Percentiles rank a stretch among this genome's conserved stretches.
phyloP scores from a whole-genome alignment of 768 basidiomycete genomes.

The Austroboletus festivus region DNA sequence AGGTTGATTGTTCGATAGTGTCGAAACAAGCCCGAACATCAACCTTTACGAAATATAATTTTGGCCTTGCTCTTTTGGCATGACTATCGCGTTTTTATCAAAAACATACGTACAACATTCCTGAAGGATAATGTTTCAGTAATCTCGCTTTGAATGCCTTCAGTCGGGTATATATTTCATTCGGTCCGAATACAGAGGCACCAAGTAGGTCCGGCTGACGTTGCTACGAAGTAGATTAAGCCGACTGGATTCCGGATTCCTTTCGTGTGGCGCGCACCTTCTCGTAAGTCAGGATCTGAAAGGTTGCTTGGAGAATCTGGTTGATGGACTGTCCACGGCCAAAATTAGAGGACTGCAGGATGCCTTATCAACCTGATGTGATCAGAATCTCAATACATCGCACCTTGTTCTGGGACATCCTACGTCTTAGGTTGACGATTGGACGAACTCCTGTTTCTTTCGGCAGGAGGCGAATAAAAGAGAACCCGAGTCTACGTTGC shows the following conservation, averaged over 20 bases:
- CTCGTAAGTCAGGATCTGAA: constrained; percentile 85
- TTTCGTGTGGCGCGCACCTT: constrained; percentile 46
- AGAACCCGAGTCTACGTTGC: constrained; percentile 76
- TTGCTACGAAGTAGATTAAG: constrained; percentile 42
- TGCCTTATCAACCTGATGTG: not conserved
- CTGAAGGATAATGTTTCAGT: constrained; percentile 34
- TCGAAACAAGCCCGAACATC: constrained; percentile 98
- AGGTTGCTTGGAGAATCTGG: constrained; percentile 77
- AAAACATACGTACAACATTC: constrained; percentile 48
- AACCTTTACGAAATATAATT: constrained; percentile 92
- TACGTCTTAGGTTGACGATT: constrained; percentile 82
- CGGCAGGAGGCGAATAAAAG: constrained; percentile 84
- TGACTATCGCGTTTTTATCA: not conserved
- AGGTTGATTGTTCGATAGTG: constrained; percentile 84
- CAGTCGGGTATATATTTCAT: constrained; percentile 76
- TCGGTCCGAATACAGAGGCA: constrained; percentile 76
- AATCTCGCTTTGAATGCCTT: constrained; percentile 65
- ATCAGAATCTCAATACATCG: not conserved
- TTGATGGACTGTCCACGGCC: constrained; percentile 69
- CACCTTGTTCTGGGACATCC: constrained; percentile 38
- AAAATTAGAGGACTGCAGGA: constrained; percentile 30
- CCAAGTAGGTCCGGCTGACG: constrained; percentile 64
- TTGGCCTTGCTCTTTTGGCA: constrained; percentile 52
- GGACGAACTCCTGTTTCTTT: constrained; percentile 95
- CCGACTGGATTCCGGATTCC: not conserved